Base-by-base conservation (phyloP, 768 basidiomycete species). In the Tulasnella calospora region DNA sequence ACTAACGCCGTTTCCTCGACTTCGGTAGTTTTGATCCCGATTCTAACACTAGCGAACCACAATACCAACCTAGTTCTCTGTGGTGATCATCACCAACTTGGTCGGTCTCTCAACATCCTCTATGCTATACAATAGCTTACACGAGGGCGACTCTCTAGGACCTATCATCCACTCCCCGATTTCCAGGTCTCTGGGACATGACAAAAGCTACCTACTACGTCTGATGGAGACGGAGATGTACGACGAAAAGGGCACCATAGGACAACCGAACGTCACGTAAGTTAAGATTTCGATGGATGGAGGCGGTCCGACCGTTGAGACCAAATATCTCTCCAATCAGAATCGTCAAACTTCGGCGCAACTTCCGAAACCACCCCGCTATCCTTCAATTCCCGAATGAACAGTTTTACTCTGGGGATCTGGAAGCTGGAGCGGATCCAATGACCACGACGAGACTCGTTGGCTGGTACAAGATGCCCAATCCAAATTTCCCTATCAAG, bases 311-410 rank as follows among this genome's bases (percentile, higher is more conserved):
- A 12, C 4, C 44, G 44, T 44, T 44, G 15, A 44, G 8, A 13
- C 15, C 0, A 15, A 44, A 3, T 15, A 3, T 67, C 75, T 30
- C 19, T 3, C 27, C 33, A 1, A 17, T 36, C 75, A 90, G 89
- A 5, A 86, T 89, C 80, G 88, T 89, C 19, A 89, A 90, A 81
- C 84, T 91, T 9, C 81, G 88, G 51, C 89, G 89, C 82, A 89
- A 90, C 82, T 90, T 88, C 84, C 82, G 90, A 19, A 90, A 88
- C 2, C 90, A 91, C 80, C 83, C 84, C 1, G 85, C 85, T 13
- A 91, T 92, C 61, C 83, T 91, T 27, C 78, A 85, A 2, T 91
- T 89, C 83, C 86, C 90, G 1, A 91, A 91, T 79, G 82, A 86
- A 30, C 78, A 81, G 73, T 85, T 87, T 79, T 87, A 87, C 80